These are phyloP conservation scores for Tuber aestivum DNA, from an alignment of 495 filamentous ascomycete genomes.

Conservation along the genomic window DNA sequence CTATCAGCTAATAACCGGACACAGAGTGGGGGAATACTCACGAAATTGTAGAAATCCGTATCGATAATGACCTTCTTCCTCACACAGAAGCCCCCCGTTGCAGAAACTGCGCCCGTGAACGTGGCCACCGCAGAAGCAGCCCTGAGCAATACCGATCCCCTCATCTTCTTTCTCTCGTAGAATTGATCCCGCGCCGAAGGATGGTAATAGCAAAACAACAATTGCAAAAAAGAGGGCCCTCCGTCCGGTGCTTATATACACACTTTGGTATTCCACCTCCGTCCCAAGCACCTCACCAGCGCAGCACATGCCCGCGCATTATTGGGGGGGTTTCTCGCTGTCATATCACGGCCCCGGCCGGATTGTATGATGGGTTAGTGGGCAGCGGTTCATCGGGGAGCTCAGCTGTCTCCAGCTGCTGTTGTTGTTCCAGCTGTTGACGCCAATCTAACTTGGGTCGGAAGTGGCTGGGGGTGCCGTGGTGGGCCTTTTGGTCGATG, in stretches of 20 bases:
- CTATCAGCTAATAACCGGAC: background rate
- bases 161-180: background rate
- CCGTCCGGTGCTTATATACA: background rate
- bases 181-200: background rate
- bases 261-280: background rate
- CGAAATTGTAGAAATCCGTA: constrained; percentile 26
- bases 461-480: background rate
- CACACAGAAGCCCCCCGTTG: background rate
- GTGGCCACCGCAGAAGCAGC: background rate
- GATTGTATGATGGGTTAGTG: background rate
- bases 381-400: background rate
- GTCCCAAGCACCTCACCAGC: background rate
- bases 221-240: background rate
- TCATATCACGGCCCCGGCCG: background rate
- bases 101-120: background rate
- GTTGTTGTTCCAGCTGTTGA: background rate
- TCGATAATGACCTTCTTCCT: constrained; percentile 28
- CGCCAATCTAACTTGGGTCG: too few relatives aligned
- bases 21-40: background rate
- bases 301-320: background rate
- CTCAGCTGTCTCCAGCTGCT: background rate
- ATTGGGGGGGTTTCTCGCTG: background rate
- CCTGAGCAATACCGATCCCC: background rate
- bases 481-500: background rate
- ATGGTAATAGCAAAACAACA: background rate